Conservation (phyloP, 2,329 filamentous ascomycete species). For the Huntiella savannae region DNA sequence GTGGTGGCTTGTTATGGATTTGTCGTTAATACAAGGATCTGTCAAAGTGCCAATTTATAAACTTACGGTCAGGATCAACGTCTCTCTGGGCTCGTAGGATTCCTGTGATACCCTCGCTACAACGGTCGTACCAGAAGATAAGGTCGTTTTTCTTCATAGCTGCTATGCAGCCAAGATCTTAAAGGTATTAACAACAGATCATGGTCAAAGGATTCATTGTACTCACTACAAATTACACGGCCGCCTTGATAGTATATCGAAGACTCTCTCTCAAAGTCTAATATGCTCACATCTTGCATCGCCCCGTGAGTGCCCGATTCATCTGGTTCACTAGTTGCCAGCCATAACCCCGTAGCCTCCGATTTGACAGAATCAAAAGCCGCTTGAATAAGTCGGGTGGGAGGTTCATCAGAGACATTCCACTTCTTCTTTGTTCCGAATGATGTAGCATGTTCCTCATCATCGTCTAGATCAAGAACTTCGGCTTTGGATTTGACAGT, state of each 20-base stretch:
- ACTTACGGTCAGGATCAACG: slow-evolving; percentile 2
- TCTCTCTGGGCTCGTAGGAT: slow-evolving; percentile 1
- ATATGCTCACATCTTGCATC: slow-evolving; percentile 4
- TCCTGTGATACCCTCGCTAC: slow-evolving; percentile 3
- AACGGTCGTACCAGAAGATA: slow-evolving; percentile 9
- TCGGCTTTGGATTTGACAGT: neutral
- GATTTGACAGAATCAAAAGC: neutral
- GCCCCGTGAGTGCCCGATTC: slow-evolving; percentile 2
- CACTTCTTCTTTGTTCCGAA: neutral
- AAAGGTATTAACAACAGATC: neutral
- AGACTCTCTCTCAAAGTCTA: slow-evolving; percentile 2
- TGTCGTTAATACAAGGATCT: neutral
- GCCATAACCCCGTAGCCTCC: slow-evolving; percentile 7
- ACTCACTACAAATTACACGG: slow-evolving; percentile 4
- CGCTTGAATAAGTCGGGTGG: neutral
- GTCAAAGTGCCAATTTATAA: neutral
- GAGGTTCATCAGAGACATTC: neutral
- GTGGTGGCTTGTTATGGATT: neutral
- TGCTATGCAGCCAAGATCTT: slow-evolving; percentile 7
- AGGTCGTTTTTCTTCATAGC: slow-evolving; percentile 8
- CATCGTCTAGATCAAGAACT: neutral
- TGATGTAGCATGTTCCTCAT: neutral
- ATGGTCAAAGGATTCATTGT: neutral
- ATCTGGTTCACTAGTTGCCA: slow-evolving; percentile 3
- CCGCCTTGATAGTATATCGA: neutral